These are phyloP conservation scores for Berkeleyomyces basicola DNA, from an alignment of 2,329 filamentous ascomycete genomes.

Conservation along the genomic window DNA sequence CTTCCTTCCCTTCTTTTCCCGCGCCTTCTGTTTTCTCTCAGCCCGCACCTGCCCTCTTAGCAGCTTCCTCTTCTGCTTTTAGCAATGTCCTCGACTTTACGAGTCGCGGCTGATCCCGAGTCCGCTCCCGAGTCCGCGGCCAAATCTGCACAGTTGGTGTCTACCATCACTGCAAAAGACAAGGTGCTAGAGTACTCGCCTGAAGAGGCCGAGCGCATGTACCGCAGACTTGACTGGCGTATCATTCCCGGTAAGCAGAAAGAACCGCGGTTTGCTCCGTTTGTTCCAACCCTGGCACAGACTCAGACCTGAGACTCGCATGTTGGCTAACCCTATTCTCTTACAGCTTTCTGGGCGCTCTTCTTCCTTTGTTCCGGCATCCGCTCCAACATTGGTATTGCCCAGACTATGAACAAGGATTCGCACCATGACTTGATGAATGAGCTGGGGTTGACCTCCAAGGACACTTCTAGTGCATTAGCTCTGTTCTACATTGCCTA, in stretches of 20 bases:
- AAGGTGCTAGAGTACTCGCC: conserved; percentile 27
- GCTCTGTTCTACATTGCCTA: conserved; percentile 88
- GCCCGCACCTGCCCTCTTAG: neutral
- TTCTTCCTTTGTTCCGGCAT: conserved; percentile 91
- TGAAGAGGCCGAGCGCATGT: conserved; percentile 37
- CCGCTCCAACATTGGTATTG: conserved; percentile 77
- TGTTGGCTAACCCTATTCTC: neutral
- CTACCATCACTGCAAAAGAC: neutral
- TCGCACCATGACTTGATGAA: conserved; percentile 58
- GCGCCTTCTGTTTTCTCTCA: neutral
- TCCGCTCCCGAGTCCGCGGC: neutral
- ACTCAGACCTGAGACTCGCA: neutral
- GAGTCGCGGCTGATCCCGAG: neutral
- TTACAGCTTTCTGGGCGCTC: conserved; percentile 62
- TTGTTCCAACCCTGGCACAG: neutral
- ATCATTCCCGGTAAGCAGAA: conserved; percentile 38
- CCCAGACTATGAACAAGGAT: conserved; percentile 78
- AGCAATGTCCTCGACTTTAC: neutral
- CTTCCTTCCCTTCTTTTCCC: neutral
- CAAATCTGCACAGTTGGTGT: neutral
- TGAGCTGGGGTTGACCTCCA: conserved; percentile 50
- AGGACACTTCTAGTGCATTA: conserved; percentile 68
- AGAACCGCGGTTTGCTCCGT: neutral
- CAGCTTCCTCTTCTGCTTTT: neutral
- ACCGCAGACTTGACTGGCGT: conserved; percentile 39